Evolutionary conservation across 495 filamentous ascomycete species (phyloP), one percentile per base, ranked within the genome.

Genomic region (Neurospora tetraspora): DNA sequence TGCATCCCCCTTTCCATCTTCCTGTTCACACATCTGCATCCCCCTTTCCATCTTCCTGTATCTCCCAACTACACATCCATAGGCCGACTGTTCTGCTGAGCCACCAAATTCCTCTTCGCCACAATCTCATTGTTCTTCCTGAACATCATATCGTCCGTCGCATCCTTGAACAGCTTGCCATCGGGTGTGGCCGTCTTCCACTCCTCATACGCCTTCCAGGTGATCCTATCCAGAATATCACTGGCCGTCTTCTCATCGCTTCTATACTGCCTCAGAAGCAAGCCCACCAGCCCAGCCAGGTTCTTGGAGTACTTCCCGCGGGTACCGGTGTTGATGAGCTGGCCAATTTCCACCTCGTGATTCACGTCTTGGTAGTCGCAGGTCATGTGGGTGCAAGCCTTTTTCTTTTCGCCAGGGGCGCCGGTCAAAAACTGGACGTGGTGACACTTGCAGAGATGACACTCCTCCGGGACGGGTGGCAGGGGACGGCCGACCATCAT

Each of bases 401-500:
- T 5, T 10, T 16, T 36, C 37, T 20, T 39, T 10, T 70, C 68
- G 1, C 11, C 47, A 3, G 47, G 20, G 1, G 53, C 69, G n/a
- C 43, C 27, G 39, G 27, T 42, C 70, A 36, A 65, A 1, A 65
- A 65, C 12, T 34, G 27, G 34, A 79, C 10, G 73, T 81, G 79
- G 18, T 74, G 14, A 31, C 76, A 77, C 12, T 53, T 71, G 73
- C 78, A 76, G 18, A 47, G 69, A 39, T 37, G 11, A 69, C 81
- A 83, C 40, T 80, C 74, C 69, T 80, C 80, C 5, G 72, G 71
- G 7, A 73, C 39, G 1, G 78, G 75, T 0, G 53, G 53, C 14
- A 79, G 73, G 5, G 74, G 39, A 6, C 72, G 72, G 14, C 80
- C 79, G 5, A 69, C 74, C 81, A 84, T 83, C 82, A 85, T 84